These are phyloP conservation scores for Candida maesae DNA, from an alignment of 805 yeast genomes.

Conservation along the genomic window DNA sequence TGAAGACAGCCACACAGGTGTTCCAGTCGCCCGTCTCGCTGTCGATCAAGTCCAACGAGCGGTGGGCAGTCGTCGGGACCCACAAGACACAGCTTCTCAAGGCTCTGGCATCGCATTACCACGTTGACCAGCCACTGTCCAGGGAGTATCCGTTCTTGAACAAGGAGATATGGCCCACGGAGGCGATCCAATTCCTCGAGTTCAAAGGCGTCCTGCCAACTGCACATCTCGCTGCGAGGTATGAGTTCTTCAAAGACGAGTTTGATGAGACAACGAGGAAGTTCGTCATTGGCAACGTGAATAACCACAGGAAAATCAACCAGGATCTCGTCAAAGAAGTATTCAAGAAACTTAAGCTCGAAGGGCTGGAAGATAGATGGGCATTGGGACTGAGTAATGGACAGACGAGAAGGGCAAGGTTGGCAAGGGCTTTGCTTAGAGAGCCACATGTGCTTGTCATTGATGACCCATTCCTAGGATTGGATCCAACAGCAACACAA, in stretches of 20 bases:
- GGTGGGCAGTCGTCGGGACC: slow-evolving; percentile 57
- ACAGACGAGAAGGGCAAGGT: slow-evolving; percentile 84
- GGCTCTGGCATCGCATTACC: slow-evolving; percentile 51
- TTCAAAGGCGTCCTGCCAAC: slow-evolving; percentile 47
- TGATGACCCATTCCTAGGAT: slow-evolving; percentile 91
- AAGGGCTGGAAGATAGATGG: slow-evolving; percentile 65
- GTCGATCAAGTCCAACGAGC: slow-evolving; percentile 34
- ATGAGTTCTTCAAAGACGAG: slow-evolving; percentile 82
- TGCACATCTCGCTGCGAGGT: slow-evolving; percentile 84
- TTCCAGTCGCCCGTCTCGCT: slow-evolving; percentile 41
- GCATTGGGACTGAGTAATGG: slow-evolving; percentile 89
- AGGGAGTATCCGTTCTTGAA: slow-evolving; percentile 53
- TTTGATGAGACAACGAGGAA: slow-evolving; percentile 68
- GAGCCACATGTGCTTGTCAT: slow-evolving; percentile 65
- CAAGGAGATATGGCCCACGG: slow-evolving; percentile 40
- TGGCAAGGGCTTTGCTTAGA: slow-evolving; percentile 68
- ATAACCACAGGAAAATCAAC: slow-evolving; percentile 30
- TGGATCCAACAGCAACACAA: slow-evolving; percentile 70
- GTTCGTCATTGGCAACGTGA: slow-evolving; percentile 51
- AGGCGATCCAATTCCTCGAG: slow-evolving; percentile 40
- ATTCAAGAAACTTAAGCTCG: slow-evolving; percentile 48
- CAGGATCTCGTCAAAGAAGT: slow-evolving; percentile 37
- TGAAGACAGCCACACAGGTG: slow-evolving; percentile 18
- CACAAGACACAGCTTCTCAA: slow-evolving; percentile 51
- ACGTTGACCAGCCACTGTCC: slow-evolving; percentile 48